Evolutionary conservation across 345 rosid species (phyloP), one percentile per base, ranked within the genome.

Genomic region (Anastatica hierochuntica): DNA sequence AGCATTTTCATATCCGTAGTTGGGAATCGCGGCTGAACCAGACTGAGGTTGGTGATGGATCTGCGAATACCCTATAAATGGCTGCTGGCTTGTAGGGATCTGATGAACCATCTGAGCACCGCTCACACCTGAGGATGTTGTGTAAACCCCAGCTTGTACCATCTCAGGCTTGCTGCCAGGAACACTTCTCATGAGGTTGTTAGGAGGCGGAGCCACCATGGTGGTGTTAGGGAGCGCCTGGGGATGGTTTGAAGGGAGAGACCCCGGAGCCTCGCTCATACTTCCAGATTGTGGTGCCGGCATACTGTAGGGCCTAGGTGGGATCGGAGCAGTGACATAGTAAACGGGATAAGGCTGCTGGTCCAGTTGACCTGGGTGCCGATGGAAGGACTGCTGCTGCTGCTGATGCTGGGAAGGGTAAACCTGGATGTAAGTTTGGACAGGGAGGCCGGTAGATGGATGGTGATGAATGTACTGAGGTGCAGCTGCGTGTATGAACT

Each of bases 301-400:
- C 47, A 90, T 51, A 44, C 10, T 52, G 65, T 66, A 66, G 42
- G 80, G 71, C 55, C 77, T 78, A 13, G 83, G 65, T 33, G 71
- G 71, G 43, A 26, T 52, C 0, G 51, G 67, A 17, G 67, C 10
- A 1, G 77, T 76, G 63, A 84, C 65, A 63, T 84, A 92, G 53
- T 85, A 92, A 37, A 88, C 56, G 2, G 88, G 86, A 49, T 88
- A 88, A 53, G 81, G 95, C 59, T 85, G 97, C 76, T 88, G 96
- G 64, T 82, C 95, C 41, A 80, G 71, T 62, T 84, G 97, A 35
- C 69, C 81, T 8, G 69, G 82, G 43, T 75, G 95, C 0, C 74
- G 83, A 20, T 70, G 84, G 7, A 71, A 90, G 9, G 76, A 83
- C 33, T 81, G 96, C 14, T 72, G 94, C 53, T 86, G 97, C 33